A percentile compares a stretch with the other conserved stretches of the same genome.
These are phyloP conservation scores for Globisporangium orthogonon DNA, from an alignment of 352 stramenopile species.

Conservation along the genomic window DNA sequence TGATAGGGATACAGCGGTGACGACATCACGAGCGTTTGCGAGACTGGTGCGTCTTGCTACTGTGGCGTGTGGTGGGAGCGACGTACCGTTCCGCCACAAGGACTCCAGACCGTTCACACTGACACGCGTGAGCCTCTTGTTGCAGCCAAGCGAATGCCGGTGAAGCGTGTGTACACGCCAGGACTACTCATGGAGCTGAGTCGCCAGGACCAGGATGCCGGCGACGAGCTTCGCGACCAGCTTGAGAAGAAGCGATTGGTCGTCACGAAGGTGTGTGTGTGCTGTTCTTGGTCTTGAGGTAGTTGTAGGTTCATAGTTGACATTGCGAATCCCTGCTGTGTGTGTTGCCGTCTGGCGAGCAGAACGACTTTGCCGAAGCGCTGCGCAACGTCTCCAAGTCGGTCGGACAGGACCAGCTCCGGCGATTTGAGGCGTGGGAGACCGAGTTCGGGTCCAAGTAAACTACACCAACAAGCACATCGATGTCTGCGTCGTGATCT, in stretches of 20 bases:
- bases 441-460: conserved; percentile 40
- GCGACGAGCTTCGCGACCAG: conserved; percentile 23
- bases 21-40: conserved; percentile 61
- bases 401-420: conserved; percentile 38
- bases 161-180: conserved; percentile 16
- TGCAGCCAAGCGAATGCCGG: conserved; percentile 15
- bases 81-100: no score
- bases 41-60: conserved; percentile 32
- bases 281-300: neutral
- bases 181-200: conserved; percentile 31
- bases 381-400: conserved; percentile 47
- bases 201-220: conserved; percentile 34
- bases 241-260: conserved; percentile 54
- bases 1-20: conserved; percentile 75
- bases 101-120: no score
- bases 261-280: conserved; percentile 52
- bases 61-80: no score
- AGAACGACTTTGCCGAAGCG: conserved; percentile 24
- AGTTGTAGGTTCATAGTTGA: neutral
- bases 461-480: neutral
- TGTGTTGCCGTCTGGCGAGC: no score
- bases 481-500: no score
- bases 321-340: neutral
- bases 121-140: neutral
- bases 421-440: conserved; percentile 36